These are phyloP conservation scores for Mycotypha africana DNA, from an alignment of 371 early-diverging fungal genomes.

Conservation along the genomic window DNA sequence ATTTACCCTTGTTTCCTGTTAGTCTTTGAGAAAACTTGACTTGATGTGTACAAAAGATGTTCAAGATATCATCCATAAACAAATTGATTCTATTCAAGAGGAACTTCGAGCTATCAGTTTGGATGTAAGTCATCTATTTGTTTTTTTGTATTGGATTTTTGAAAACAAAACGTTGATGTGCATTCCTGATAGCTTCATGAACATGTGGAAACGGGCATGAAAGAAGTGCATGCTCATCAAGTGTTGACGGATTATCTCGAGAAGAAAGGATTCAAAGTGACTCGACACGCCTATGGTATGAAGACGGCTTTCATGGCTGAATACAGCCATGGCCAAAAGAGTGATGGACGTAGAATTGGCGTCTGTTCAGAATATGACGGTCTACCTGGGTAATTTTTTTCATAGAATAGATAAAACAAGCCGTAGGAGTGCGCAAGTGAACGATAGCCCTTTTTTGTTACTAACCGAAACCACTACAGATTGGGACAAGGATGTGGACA, in stretches of 20 bases:
- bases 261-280: constrained; percentile 49
- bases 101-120: constrained; percentile 54
- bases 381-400: constrained; percentile 39
- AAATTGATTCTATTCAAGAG: constrained; percentile 38
- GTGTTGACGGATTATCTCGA: constrained; percentile 52
- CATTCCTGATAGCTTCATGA: constrained; percentile 58
- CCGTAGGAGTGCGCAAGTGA: background rate
- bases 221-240: constrained; percentile 54
- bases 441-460: background rate
- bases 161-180: too few relatives aligned
- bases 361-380: constrained; percentile 67
- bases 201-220: constrained; percentile 53
- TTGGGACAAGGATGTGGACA: constrained; percentile 67
- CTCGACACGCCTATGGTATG: constrained; percentile 49
- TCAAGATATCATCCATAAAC: constrained; percentile 16
- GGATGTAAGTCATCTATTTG: constrained; percentile 27
- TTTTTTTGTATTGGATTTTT: too few relatives aligned
- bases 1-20: too few relatives aligned
- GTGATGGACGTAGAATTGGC: constrained; percentile 37
- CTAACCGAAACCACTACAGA: constrained; percentile 5
- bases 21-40: constrained; percentile 17
- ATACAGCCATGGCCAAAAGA: constrained; percentile 39
- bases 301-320: constrained; percentile 62
- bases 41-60: constrained; percentile 17
- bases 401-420: background rate